Conservation (phyloP, 768 basidiomycete species). For the Rhodotorula graminis region DNA sequence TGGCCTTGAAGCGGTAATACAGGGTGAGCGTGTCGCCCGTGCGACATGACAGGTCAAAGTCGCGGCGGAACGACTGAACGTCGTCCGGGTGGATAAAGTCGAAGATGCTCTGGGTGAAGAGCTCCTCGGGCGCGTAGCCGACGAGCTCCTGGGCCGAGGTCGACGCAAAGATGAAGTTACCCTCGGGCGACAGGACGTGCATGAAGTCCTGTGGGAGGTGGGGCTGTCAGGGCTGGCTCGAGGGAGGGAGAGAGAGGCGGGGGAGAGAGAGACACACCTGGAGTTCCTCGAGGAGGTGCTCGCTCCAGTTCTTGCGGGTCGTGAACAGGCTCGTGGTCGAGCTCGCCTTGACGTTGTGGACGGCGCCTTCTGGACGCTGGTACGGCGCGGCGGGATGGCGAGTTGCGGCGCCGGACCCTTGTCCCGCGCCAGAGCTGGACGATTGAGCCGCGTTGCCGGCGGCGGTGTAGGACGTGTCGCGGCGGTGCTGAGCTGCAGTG, state of each 20-base stretch:
- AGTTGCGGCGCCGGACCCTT: not conserved
- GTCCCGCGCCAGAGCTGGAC: not conserved
- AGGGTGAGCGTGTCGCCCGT: constrained; percentile 32
- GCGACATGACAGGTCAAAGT: constrained; percentile 57
- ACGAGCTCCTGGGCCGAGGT: constrained; percentile 73
- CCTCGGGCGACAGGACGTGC: constrained; percentile 84
- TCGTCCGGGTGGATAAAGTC: constrained; percentile 86
- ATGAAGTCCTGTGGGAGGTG: constrained; percentile 61
- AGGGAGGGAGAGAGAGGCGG: not conserved
- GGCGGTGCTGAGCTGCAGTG: not conserved
- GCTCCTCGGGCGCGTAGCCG: constrained; percentile 79
- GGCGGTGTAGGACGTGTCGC: not conserved
- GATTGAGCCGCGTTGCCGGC: not conserved
- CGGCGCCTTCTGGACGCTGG: constrained; percentile 11
- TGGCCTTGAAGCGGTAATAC: constrained; percentile 40
- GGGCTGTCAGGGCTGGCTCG: too few species aligned
- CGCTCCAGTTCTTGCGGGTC: constrained; percentile 42
- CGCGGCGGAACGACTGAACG: constrained; percentile 77
- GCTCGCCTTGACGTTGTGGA: constrained; percentile 35
- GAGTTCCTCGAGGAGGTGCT: constrained; percentile 41
- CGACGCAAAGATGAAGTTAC: constrained; percentile 83
- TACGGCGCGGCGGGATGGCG: constrained; percentile 12
- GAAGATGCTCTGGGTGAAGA: constrained; percentile 70
- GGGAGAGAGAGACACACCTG: constrained; percentile 22
- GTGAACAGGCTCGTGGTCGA: constrained; percentile 40